These are phyloP conservation scores for Ophidiomyces ophidiicola DNA, from an alignment of 2,329 filamentous ascomycete genomes.

Conservation along the genomic window DNA sequence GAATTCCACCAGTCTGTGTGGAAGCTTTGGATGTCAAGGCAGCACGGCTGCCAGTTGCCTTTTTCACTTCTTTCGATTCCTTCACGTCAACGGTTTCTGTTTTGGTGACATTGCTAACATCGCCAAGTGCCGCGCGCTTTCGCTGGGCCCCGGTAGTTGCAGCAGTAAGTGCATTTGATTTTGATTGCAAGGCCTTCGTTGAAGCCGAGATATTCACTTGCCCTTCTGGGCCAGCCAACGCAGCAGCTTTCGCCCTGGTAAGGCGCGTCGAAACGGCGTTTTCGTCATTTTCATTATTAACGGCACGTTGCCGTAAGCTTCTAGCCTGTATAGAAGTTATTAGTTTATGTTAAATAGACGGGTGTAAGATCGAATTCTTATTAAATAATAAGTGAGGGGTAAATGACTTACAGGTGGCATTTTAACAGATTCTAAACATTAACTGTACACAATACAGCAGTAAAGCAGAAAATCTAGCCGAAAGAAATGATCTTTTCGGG, in stretches of 20 bases:
- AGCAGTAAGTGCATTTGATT: slow-evolving; percentile 46
- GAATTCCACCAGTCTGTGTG: slow-evolving; percentile 64
- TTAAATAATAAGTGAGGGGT: background rate
- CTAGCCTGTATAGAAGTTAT: slow-evolving; percentile 49
- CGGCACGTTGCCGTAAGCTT: slow-evolving; percentile 58
- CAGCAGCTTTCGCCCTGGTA: slow-evolving; percentile 83
- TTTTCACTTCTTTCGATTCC: slow-evolving; percentile 55
- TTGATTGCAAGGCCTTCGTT: slow-evolving; percentile 56
- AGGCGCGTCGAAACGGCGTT: slow-evolving; percentile 67
- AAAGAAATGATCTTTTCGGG: background rate
- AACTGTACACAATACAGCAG: background rate
- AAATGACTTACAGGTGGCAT: slow-evolving; percentile 47
- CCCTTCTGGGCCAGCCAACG: slow-evolving; percentile 38
- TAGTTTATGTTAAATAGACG: slow-evolving; percentile 18
- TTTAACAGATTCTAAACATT: slow-evolving; percentile 18
- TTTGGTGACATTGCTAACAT: slow-evolving; percentile 92
- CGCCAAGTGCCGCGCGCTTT: slow-evolving; percentile 75
- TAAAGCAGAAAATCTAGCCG: background rate
- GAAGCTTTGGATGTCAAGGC: slow-evolving; percentile 67
- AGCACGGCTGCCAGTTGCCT: slow-evolving; percentile 50
- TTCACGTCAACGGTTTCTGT: slow-evolving; percentile 42
- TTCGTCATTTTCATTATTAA: slow-evolving; percentile 91
- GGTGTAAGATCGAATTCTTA: slow-evolving; percentile 7
- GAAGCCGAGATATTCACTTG: slow-evolving; percentile 48
- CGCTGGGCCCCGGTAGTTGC: slow-evolving; percentile 43